Base-by-base conservation (phyloP, 1,284 basidiomycete genomes). In the Lignosus rhinocerotis region DNA sequence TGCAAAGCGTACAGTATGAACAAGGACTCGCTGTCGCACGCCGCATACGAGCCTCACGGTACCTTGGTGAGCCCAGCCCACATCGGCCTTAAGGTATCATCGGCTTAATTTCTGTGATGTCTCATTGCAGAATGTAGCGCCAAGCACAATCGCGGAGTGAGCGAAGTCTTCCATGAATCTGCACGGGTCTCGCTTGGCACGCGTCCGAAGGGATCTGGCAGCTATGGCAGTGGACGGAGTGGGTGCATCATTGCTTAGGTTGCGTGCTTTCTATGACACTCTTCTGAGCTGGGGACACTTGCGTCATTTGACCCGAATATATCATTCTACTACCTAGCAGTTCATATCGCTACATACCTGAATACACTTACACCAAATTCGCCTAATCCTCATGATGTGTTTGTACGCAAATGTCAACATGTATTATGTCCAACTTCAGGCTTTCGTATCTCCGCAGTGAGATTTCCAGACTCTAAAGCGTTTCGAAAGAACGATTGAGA, bases 121-220 rank as follows among this genome's bases (percentile, higher is more conserved):
- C 39, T 59, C 21, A 38, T 4, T 51, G 14, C 66, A 95, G 95
- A 98, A 79, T 98, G 95, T 72, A 96, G 94, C 63, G 94, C 96
- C 10, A 97, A 96, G 73, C 92, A 95, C 69, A 96, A 97, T 69
- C 85, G 96, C 45, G 96, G 96, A 4, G 94, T 98, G 9, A 80
- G 84, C 30, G 94, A 98, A 71, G 94, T 95, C 6, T 95, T 98
- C 69, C 84, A 91, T 64, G 94, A 96, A 72, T 90, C 92, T 1
- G 93, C 93, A 0, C 82, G 91, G 6, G 92, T 95, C 5, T 90
- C 93, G 8, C 74, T 96, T 47, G 85, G 83, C 54, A 89, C 90
- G 25, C 80, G 85, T 52, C 75, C 89, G 10, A 91, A 87, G 70
- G 87, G 89, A 6, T 75, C 84, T 21, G 80, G 81, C 19, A 79